Percentiles rank a stretch among this genome's conserved stretches.
phyloP scores from a whole-genome alignment of 2,329 filamentous ascomycete genomes.

The Phaeoacremonium minimum region DNA sequence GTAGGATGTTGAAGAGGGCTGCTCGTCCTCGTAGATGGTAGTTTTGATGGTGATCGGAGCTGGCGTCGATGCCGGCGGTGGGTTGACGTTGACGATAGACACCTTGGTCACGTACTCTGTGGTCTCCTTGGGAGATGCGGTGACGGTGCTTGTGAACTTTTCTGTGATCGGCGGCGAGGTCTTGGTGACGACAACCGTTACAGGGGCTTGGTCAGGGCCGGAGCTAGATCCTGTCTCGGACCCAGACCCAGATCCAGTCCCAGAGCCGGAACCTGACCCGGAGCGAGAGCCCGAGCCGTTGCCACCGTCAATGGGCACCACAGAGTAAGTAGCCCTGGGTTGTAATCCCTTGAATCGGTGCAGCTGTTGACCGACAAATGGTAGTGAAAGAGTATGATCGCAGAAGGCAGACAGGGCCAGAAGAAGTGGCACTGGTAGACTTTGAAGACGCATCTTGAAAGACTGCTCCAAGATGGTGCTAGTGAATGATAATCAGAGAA shows the following conservation, averaged over 20 bases:
- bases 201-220: too few relatives aligned
- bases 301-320: conserved; percentile 10
- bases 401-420: conserved; percentile 4
- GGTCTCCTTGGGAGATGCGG: not conserved
- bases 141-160: conserved; percentile 3
- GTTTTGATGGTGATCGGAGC: not conserved
- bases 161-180: conserved; percentile 1
- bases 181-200: not conserved
- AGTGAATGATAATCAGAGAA: too few relatives aligned
- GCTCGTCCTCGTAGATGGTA: not conserved
- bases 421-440: conserved; percentile 6
- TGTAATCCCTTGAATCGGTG: conserved; percentile 4
- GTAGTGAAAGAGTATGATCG: conserved; percentile 3
- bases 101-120: conserved; percentile 5
- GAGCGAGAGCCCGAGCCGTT: too few relatives aligned
- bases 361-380: not conserved
- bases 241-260: too few relatives aligned
- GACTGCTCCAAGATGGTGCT: too few relatives aligned
- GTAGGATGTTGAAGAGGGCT: not conserved
- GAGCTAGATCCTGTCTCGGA: too few relatives aligned
- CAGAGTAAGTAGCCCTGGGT: conserved; percentile 7
- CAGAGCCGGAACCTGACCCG: too few relatives aligned
- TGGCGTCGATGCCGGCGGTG: not conserved
- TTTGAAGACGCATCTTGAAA: conserved; percentile 5
- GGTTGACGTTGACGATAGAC: conserved; percentile 3